These are phyloP conservation scores for Pythium sukuiense DNA, from an alignment of 352 stramenopile species.

Conservation along the genomic window DNA sequence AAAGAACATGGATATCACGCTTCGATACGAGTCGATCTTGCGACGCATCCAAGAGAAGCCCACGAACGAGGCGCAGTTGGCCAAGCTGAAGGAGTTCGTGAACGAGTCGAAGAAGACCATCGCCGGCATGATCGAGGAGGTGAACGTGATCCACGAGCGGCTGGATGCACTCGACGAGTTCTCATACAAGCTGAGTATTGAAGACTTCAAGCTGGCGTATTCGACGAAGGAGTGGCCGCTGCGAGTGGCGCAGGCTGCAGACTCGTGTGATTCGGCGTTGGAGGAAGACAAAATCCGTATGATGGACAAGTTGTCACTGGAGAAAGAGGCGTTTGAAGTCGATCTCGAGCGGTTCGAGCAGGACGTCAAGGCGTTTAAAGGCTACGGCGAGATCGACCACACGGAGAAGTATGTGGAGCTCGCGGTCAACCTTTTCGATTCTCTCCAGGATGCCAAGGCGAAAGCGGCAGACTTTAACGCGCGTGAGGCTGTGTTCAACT, in stretches of 20 bases:
- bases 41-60: conserved; percentile 90
- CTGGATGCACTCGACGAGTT: conserved; percentile 84
- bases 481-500: conserved; percentile 92
- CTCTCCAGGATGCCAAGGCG: conserved; percentile 88
- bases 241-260: conserved; percentile 74
- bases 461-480: conserved; percentile 92
- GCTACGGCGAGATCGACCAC: conserved; percentile 86
- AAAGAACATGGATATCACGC: conserved; percentile 87
- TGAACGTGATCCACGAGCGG: conserved; percentile 67
- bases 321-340: conserved; percentile 88
- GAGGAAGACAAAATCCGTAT: conserved; percentile 93
- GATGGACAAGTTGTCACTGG: conserved; percentile 92
- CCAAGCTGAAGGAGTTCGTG: conserved; percentile 89
- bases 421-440: conserved; percentile 86
- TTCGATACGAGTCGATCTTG: conserved; percentile 88
- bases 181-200: conserved; percentile 77
- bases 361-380: conserved; percentile 84
- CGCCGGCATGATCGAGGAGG: conserved; percentile 70
- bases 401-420: conserved; percentile 91
- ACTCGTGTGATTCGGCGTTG: conserved; percentile 85
- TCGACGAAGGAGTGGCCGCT: conserved; percentile 89
- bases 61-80: conserved; percentile 90
- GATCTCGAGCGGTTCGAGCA: conserved; percentile 89
- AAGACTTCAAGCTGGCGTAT: conserved; percentile 90
- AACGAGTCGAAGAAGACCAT: conserved; percentile 80